These are phyloP conservation scores for Trichophyton mentagrophytes DNA, from an alignment of 2,329 filamentous ascomycete species.

Conservation along the genomic window DNA sequence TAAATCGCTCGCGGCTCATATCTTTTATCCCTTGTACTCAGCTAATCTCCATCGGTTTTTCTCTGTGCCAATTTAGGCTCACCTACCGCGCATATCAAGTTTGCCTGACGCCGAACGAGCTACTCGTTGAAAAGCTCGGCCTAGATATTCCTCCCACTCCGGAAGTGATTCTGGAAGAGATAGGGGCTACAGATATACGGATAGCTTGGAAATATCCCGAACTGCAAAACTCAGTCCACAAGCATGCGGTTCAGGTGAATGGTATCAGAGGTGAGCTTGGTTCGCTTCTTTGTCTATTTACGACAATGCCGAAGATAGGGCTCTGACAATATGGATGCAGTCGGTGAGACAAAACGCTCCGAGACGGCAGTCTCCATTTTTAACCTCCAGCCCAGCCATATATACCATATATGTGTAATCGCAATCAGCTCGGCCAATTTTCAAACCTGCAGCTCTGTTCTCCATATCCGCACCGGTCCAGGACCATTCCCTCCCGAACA, in stretches of 20 bases:
- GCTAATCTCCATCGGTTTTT: neutral
- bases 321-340: slow-evolving; percentile 30
- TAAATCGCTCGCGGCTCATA: neutral
- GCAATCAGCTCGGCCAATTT: slow-evolving; percentile 87
- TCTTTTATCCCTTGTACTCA: neutral
- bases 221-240: slow-evolving; percentile 55
- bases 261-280: slow-evolving; percentile 59
- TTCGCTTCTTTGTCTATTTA: neutral
- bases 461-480: slow-evolving; percentile 65
- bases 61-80: slow-evolving; percentile 44
- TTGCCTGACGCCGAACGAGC: slow-evolving; percentile 76
- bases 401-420: slow-evolving; percentile 87
- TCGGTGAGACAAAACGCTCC: slow-evolving; percentile 68
- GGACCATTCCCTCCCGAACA: slow-evolving; percentile 27
- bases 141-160: slow-evolving; percentile 87
- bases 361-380: slow-evolving; percentile 87
- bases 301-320: neutral
- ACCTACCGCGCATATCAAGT: slow-evolving; percentile 78
- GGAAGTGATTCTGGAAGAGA: slow-evolving; percentile 78
- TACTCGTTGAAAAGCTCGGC: slow-evolving; percentile 80
- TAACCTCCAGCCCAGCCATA: slow-evolving; percentile 71
- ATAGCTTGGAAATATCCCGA: slow-evolving; percentile 79
- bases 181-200: slow-evolving; percentile 74
- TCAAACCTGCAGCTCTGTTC: slow-evolving; percentile 72
- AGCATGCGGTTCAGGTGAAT: slow-evolving; percentile 87